Conservation (phyloP, 2,329 filamentous ascomycete genomes). For the Shiraia sp. region DNA sequence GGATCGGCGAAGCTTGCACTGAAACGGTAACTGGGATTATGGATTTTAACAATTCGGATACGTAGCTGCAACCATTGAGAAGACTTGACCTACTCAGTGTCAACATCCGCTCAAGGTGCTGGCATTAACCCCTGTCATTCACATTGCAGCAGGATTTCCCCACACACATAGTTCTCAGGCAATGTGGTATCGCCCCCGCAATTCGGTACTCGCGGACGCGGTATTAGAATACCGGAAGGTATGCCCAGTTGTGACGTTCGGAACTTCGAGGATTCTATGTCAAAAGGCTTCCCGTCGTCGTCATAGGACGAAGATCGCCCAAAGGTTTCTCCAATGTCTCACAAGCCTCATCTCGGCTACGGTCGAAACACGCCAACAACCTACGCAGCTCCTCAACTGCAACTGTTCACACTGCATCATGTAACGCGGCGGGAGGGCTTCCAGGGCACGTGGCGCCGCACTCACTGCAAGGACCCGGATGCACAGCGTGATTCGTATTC, state of each 20-base stretch:
- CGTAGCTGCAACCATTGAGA: conserved; percentile 21
- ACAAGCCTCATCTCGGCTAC: conserved; percentile 33
- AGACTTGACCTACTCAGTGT: conserved; percentile 26
- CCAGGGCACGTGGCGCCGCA: conserved; percentile 7
- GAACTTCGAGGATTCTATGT: conserved; percentile 9
- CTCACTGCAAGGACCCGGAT: conserved; percentile 7
- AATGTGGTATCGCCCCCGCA: conserved; percentile 32
- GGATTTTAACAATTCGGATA: conserved; percentile 23
- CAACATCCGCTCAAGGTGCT: conserved; percentile 10
- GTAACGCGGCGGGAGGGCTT: conserved; percentile 12
- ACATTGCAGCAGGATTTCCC: conserved; percentile 27
- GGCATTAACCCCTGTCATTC: conserved; percentile 10
- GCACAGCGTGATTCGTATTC: conserved; percentile 3
- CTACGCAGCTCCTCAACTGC: conserved; percentile 20
- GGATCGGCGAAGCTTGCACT: conserved; percentile 39
- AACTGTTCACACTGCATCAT: conserved; percentile 18
- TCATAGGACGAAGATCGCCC: too few species aligned
- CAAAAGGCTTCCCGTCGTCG: too few species aligned
- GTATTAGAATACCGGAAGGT: conserved; percentile 5
- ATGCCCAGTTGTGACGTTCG: conserved; percentile 6
- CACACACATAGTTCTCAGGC: conserved; percentile 24
- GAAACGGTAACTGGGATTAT: conserved; percentile 29
- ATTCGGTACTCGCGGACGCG: conserved; percentile 26
- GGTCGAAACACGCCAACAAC: conserved; percentile 21
- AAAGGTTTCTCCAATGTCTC: conserved; percentile 16